Conservation (phyloP, 2,329 filamentous ascomycete genomes). For the Cryphonectria radicalis region DNA sequence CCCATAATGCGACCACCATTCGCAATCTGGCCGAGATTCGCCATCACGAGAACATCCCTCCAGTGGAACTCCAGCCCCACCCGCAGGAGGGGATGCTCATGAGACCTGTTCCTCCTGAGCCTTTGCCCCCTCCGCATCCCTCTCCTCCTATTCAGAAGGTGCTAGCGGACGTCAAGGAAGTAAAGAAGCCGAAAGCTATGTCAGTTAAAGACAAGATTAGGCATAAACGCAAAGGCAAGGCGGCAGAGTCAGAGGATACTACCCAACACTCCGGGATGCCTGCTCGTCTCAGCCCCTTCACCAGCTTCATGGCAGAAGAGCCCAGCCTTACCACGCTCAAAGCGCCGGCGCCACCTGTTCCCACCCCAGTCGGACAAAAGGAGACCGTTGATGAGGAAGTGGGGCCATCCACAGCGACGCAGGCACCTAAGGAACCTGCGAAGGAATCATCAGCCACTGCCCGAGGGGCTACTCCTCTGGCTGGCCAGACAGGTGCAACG, state of each 20-base stretch:
- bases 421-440: not conserved
- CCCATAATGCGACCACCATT: constrained; percentile 24
- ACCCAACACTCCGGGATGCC: not conserved
- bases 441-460: not conserved
- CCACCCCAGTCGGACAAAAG: not conserved
- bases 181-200: constrained; percentile 7
- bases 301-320: not conserved
- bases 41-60: constrained; percentile 16
- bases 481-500: not conserved
- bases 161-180: not conserved
- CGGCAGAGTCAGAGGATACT: not conserved
- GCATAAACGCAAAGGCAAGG: not conserved
- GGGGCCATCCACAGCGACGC: not conserved
- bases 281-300: not conserved
- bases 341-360: not conserved
- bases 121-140: not conserved
- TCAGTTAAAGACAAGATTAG: constrained; percentile 8
- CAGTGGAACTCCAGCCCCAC: constrained; percentile 2
- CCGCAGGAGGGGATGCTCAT: constrained; percentile 15
- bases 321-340: not conserved
- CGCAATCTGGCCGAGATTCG: constrained; percentile 28
- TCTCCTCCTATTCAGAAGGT: not conserved
- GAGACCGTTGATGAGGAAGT: not conserved
- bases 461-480: not conserved
- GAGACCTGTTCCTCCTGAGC: constrained; percentile 4